A percentile compares a stretch with the other conserved stretches of the same genome.
Conservation (phyloP, 768 basidiomycete genomes). For the Lactarius akahatsu region DNA sequence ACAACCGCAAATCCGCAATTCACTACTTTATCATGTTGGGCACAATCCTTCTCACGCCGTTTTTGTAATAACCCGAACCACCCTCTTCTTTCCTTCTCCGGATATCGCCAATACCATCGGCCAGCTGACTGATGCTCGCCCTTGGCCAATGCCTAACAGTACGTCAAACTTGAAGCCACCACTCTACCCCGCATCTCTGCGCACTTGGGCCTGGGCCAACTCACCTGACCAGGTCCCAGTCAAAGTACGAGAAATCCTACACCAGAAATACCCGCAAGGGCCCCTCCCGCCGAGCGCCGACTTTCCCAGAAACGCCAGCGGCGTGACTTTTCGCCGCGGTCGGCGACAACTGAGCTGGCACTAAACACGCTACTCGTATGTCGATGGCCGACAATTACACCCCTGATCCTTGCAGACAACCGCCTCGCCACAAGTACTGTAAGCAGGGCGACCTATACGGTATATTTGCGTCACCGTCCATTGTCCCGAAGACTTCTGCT, state of each 20-base stretch:
- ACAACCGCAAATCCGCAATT: too few species aligned
- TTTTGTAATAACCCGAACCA: too few species aligned
- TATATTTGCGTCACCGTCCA: conserved; percentile 48
- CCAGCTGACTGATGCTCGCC: conserved; percentile 61
- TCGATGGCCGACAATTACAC: conserved; percentile 35
- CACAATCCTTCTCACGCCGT: too few species aligned
- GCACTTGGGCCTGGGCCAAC: conserved; percentile 51
- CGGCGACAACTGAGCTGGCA: too few species aligned
- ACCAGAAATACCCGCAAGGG: conserved; percentile 58
- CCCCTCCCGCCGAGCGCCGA: conserved; percentile 91
- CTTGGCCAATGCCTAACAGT: conserved; percentile 62
- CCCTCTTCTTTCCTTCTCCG: conserved; percentile 75
- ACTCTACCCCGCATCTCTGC: conserved; percentile 22
- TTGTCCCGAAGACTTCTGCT: conserved; percentile 70
- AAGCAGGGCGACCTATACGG: conserved; percentile 62
- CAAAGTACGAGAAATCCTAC: conserved; percentile 67
- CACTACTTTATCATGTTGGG: too few species aligned
- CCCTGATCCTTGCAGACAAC: conserved; percentile 38
- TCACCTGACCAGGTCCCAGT: conserved; percentile 87
- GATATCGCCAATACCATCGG: conserved; percentile 62
- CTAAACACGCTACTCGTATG: conserved; percentile 34
- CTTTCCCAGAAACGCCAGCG: conserved; percentile 59
- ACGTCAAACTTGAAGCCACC: too few species aligned
- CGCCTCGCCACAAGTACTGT: conserved; percentile 42
- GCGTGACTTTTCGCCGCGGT: conserved; percentile 49